These are phyloP conservation scores for Nemania sp. DNA, from an alignment of 2,329 filamentous ascomycete species.

Conservation along the genomic window DNA sequence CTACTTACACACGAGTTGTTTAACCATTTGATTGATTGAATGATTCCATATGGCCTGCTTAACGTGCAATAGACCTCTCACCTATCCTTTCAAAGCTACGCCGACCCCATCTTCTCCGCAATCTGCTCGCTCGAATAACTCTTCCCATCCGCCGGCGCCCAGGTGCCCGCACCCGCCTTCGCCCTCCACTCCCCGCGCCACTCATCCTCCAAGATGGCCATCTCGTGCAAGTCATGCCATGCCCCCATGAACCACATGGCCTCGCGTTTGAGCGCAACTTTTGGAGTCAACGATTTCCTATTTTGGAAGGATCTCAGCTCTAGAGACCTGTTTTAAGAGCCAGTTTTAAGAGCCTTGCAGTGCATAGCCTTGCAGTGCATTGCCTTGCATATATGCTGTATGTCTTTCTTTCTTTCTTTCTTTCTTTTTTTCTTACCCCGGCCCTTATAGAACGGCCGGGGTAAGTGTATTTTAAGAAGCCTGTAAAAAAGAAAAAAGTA, in stretches of 20 bases:
- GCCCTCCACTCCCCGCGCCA: slow-evolving; percentile 27
- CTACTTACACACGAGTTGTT: neutral
- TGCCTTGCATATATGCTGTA: no score
- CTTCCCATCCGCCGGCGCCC: slow-evolving; percentile 13
- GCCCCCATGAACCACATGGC: slow-evolving; percentile 34
- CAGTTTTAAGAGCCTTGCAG: no score
- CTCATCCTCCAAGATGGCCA: slow-evolving; percentile 36
- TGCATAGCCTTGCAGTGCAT: no score
- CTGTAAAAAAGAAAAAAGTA: no score
- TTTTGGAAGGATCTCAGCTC: no score
- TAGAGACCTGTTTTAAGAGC: no score
- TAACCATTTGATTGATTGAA: neutral
- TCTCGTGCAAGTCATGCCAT: slow-evolving; percentile 36
- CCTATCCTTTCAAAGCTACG: neutral
- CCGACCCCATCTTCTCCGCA: slow-evolving; percentile 29
- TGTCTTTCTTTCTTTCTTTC: no score
- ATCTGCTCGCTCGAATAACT: slow-evolving; percentile 27
- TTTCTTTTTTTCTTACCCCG: no score
- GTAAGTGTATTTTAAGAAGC: no score
- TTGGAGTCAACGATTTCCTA: no score
- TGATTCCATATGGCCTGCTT: neutral
- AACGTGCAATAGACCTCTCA: neutral
- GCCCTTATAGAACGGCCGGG: no score
- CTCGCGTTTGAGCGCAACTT: slow-evolving; percentile 34
- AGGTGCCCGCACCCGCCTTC: neutral